phyloP scores from a whole-genome alignment of 352 stramenopile genomes.

The Aphanomyces stellatus region DNA sequence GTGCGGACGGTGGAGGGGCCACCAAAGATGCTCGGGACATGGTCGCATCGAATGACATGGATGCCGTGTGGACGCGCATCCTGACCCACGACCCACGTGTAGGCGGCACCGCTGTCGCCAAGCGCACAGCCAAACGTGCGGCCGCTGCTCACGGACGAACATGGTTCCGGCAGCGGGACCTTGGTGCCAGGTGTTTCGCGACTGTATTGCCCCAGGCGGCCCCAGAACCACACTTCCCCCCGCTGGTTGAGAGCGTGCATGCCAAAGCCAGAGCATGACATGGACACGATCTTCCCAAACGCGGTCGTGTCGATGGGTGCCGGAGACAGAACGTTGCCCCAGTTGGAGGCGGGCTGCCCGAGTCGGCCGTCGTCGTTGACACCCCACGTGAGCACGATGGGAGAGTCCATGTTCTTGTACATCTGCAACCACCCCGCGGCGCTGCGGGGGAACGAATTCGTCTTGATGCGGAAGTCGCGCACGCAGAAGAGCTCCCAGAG shows the following conservation, averaged over 20 bases:
- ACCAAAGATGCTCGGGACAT: too few relatives aligned
- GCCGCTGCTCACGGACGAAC: background rate
- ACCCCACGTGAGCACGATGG: conserved; percentile 12
- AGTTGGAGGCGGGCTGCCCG: background rate
- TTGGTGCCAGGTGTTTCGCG: background rate
- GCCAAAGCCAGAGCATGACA: conserved; percentile 13
- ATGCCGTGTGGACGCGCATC: background rate
- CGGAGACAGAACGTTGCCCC: background rate
- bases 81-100: background rate
- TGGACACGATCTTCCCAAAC: background rate
- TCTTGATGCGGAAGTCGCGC: conserved; percentile 6
- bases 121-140: background rate
- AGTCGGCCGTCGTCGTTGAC: background rate
- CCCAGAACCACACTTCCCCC: conserved; percentile 14
- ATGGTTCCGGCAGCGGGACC: background rate
- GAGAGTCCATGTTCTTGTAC: conserved; percentile 5
- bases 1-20: too few relatives aligned
- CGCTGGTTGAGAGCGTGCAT: conserved; percentile 16
- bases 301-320: background rate
- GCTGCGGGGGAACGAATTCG: background rate
- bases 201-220: background rate
- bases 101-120: background rate
- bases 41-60: background rate
- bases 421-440: background rate
- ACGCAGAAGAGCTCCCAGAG: conserved; percentile 11